Evolutionary conservation across 2,329 filamentous ascomycete genomes (phyloP), one percentile per base, ranked within the genome.

Genomic region (Claviceps sp.): DNA sequence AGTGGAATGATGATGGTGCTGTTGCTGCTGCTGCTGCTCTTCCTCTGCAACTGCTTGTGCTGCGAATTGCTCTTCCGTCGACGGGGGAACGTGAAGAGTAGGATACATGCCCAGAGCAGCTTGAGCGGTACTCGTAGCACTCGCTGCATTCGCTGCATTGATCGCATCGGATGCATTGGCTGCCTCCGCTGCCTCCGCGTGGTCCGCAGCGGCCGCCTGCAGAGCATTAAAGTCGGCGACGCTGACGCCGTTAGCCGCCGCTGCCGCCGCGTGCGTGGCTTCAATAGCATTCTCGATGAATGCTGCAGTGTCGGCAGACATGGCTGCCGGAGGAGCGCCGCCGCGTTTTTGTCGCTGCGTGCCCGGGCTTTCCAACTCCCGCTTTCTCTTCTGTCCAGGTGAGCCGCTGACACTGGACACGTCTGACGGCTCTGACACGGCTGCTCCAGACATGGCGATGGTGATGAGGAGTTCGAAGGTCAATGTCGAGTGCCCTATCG

Each of bases 41-140:
- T 51, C 55, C 13, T 68, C 66, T n/a, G 59, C 56, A 13, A 66
- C 65, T 2, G 68, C 64, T 59, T 80, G 77, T n/a, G 72, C 70
- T 5, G 76, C 76, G 62, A 81, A 81, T 16, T 78, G 76, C 65
- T 81, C 77, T 59, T 80, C 77, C 0, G 78, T 81, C 3, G 76
- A 70, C 22, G 73, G 70, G 3, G 78, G 77, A 2, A 81, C 74
- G 56, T 81, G 77, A 3, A 81, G 67, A 1, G 77, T 78, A 5
- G 78, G 78, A 60, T 79, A 81, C 72, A 81, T 78, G 52, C 73
- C 74, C 2, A 81, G 67, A 30, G 78, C 78, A 13, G 78, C 78
- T 42, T 79, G 78, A 5, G 78, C 78, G 14, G 78, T 81, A 58
- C 71, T 80, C 4, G 78, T 78, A 20, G 76, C 78, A 59, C 74